Base-by-base conservation (phyloP, 805 yeast species). In the Clavispora santaluciae region DNA sequence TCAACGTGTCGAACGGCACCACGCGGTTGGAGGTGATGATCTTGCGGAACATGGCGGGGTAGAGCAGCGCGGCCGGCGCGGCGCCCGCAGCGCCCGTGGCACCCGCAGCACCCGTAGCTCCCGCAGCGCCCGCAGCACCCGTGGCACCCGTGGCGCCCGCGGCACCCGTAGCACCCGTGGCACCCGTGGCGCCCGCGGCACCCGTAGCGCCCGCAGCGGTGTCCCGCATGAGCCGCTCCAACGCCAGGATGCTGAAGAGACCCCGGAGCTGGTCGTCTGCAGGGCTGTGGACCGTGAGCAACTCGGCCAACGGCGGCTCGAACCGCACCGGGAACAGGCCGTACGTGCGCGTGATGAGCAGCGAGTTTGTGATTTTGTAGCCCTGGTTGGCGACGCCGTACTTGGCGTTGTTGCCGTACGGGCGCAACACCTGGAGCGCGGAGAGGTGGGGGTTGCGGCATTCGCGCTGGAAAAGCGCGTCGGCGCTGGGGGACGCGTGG, bases 1-100 rank as follows among this genome's bases (percentile, higher is more conserved):
- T 81, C 59, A 89, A 81, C 5, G 88, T 81, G 59, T 91, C 97
- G 56, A 86, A 87, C 2, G 91, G 81, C 2, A 86, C 78, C 7
- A 86, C 62, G 6, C 73, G 72, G 11, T 77, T 72, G 10, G 83
- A 70, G 3, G 87, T 72, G 6, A 84, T 65, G 31, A 84, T 54
- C 48, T 78, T 74, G 22, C 80, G 71, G 49, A 84, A 71, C 47
- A 79, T 71, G 38, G 73, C 75, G 45, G 77, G 63, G 55, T 82
- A 86, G 8, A 81, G 51, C 38, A 67, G 64, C 3, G 51, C 50
- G 11, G 59, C 55, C 17, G 24, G 39, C 12, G 23, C 22, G 6
- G 29, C 16, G 9, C n/a, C n/a, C n/a, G n/a, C n/a, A n/a, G n/a
- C n/a, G n/a, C n/a, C n/a, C n/a, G n/a, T n/a, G n/a, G n/a, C n/a